These are phyloP conservation scores for Debaryomyces sp. DNA, from an alignment of 1,139 yeast species.

Conservation along the genomic window DNA sequence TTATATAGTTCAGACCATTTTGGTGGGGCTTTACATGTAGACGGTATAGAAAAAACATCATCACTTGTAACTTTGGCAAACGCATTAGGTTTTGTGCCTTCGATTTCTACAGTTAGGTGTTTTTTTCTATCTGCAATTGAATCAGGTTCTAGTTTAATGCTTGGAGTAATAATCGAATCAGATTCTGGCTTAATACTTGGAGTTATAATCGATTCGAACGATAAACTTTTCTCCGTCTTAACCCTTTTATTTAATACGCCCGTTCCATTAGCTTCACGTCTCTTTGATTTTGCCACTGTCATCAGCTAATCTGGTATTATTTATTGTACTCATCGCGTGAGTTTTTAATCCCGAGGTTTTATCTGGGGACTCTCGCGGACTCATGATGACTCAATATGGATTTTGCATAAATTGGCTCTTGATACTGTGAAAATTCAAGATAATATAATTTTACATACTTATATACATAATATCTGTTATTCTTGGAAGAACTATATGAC, in stretches of 20 bases:
- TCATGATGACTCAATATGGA: constrained; percentile 5
- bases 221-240: neutral
- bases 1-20: constrained; percentile 61
- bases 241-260: neutral
- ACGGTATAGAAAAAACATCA: constrained; percentile 1
- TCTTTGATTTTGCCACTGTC: neutral
- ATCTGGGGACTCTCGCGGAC: constrained; percentile 6
- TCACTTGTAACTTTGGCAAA: constrained; percentile 18
- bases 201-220: neutral
- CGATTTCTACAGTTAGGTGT: constrained; percentile 15
- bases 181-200: no score
- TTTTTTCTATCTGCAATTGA: neutral
- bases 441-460: neutral
- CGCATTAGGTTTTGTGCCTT: constrained; percentile 14
- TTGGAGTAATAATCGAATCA: neutral
- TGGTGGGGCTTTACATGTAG: constrained; percentile 32
- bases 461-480: neutral
- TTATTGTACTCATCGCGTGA: neutral
- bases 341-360: constrained; percentile 5
- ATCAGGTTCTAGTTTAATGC: neutral
- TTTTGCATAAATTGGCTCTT: neutral
- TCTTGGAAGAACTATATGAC: neutral
- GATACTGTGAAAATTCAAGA: neutral
- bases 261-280: neutral
- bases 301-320: neutral